These are phyloP conservation scores for Maudiozyma humilis DNA, from an alignment of 1,139 yeast species.

Conservation along the genomic window DNA sequence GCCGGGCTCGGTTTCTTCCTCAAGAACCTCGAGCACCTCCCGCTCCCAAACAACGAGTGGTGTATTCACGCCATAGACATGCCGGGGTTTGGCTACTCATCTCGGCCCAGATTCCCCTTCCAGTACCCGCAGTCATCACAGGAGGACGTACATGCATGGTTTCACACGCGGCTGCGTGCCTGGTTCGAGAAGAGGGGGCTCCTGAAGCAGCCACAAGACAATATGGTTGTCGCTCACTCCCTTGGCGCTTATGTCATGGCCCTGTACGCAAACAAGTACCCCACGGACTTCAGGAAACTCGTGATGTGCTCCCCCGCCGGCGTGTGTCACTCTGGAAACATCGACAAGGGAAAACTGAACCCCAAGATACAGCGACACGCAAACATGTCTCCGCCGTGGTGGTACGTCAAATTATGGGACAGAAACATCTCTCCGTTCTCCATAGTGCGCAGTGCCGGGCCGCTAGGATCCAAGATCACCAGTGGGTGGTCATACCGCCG, in stretches of 20 bases:
- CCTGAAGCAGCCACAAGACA: conserved; percentile 39
- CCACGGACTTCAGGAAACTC: conserved; percentile 51
- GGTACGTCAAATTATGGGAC: conserved; percentile 65
- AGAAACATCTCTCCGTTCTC: conserved; percentile 61
- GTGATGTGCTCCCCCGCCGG: conserved; percentile 83
- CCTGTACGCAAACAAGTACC: conserved; percentile 56
- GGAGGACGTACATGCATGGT: conserved; percentile 51
- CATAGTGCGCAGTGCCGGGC: conserved; percentile 54
- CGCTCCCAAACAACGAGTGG: conserved; percentile 38
- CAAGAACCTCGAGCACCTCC: conserved; percentile 44
- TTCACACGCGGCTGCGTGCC: conserved; percentile 44
- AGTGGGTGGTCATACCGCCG: conserved; percentile 73
- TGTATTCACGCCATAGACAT: conserved; percentile 64
- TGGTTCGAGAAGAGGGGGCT: conserved; percentile 59
- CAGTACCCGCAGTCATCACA: conserved; percentile 27
- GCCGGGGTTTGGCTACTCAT: conserved; percentile 70
- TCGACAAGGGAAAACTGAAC: conserved; percentile 1
- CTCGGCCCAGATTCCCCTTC: conserved; percentile 49
- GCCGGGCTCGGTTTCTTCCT: conserved; percentile 67
- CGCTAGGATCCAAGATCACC: conserved; percentile 60
- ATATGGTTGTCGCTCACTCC: conserved; percentile 76
- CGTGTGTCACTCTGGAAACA: conserved; percentile 32
- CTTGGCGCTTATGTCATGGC: conserved; percentile 83
- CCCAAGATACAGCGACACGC: conserved; percentile 28
- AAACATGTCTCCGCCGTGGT: conserved; percentile 41